phyloP scores from a whole-genome alignment of 441 rosid genomes.

The Euphorbia celastroides region DNA sequence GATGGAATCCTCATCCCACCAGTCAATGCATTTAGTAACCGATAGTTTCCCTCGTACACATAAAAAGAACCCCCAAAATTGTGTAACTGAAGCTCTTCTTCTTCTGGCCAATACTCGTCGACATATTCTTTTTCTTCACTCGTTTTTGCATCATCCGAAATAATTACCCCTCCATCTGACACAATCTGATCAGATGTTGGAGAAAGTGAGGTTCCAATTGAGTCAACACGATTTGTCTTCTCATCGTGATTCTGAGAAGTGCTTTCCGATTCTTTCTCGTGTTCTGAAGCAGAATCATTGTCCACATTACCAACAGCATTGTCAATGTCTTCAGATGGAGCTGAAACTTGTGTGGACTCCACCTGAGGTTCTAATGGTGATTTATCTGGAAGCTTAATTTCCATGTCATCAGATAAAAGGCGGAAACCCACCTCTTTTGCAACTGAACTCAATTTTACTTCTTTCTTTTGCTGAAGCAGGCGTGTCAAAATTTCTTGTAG shows the following conservation, averaged over 20 bases:
- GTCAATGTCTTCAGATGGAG: constrained; percentile 30
- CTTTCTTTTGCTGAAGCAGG: constrained; percentile 62
- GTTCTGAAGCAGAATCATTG: constrained; percentile 31
- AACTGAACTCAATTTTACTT: constrained; percentile 56
- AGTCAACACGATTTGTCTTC: constrained; percentile 24
- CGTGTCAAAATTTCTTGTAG: constrained; percentile 61
- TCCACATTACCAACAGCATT: constrained; percentile 26
- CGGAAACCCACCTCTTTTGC: constrained; percentile 89
- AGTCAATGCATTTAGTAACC: constrained; percentile 56
- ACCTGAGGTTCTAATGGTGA: constrained; percentile 35
- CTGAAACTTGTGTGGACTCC: constrained; percentile 37
- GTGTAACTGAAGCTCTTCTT: constrained; percentile 32
- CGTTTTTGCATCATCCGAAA: constrained; percentile 25
- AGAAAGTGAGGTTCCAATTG: constrained; percentile 25
- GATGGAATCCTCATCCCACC: constrained; percentile 75
- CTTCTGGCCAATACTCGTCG: constrained; percentile 28
- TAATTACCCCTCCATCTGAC: constrained; percentile 25
- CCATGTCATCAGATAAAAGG: constrained; percentile 71
- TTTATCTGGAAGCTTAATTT: constrained; percentile 39
- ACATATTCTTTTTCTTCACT: constrained; percentile 29
- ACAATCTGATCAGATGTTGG: constrained; percentile 28
- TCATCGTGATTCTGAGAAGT: constrained; percentile 33
- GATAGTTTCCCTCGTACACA: constrained; percentile 74
- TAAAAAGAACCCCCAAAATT: constrained; percentile 62
- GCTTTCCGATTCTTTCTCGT: constrained; percentile 26